These are phyloP conservation scores for Calonectria naviculata DNA, from an alignment of 2,329 filamentous ascomycete genomes.

Conservation along the genomic window DNA sequence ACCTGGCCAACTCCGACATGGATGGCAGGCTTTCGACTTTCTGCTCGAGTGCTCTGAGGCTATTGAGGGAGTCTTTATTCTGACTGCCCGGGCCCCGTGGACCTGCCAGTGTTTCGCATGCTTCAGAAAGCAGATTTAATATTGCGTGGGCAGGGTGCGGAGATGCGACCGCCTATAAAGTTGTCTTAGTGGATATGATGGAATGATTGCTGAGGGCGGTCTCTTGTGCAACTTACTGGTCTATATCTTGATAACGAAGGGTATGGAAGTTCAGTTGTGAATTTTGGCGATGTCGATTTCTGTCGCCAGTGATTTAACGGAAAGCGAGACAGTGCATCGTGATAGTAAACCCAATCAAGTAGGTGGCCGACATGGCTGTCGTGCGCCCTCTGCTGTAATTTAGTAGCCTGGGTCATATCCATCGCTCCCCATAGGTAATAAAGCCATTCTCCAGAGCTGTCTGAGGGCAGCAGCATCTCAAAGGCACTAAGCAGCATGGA, in stretches of 20 bases:
- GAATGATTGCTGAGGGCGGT: neutral
- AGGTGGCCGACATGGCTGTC: conserved; percentile 8
- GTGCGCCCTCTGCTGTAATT: neutral
- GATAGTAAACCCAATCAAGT: conserved; percentile 36
- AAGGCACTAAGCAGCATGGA: conserved; percentile 34
- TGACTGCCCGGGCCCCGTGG: neutral
- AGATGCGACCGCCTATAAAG: neutral
- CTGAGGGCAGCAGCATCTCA: conserved; percentile 25
- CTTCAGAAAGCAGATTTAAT: conserved; percentile 25
- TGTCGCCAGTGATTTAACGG: conserved; percentile 28
- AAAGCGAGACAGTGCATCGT: conserved; percentile 29
- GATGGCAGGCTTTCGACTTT: neutral
- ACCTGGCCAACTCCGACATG: rapidly evolving
- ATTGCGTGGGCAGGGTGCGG: conserved; percentile 17
- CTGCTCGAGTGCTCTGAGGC: conserved; percentile 18
- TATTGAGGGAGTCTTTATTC: neutral
- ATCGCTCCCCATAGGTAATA: conserved; percentile 28
- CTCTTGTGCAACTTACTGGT: rapidly evolving
- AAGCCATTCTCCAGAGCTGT: conserved; percentile 33
- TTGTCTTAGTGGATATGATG: neutral
- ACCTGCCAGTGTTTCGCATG: conserved; percentile 13
- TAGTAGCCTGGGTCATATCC: conserved; percentile 22
- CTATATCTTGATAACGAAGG: neutral
- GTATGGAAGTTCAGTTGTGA: neutral
- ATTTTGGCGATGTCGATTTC: neutral